phyloP scores from a whole-genome alignment of 2,329 filamentous ascomycete species.

The Apiospora saccharicola region DNA sequence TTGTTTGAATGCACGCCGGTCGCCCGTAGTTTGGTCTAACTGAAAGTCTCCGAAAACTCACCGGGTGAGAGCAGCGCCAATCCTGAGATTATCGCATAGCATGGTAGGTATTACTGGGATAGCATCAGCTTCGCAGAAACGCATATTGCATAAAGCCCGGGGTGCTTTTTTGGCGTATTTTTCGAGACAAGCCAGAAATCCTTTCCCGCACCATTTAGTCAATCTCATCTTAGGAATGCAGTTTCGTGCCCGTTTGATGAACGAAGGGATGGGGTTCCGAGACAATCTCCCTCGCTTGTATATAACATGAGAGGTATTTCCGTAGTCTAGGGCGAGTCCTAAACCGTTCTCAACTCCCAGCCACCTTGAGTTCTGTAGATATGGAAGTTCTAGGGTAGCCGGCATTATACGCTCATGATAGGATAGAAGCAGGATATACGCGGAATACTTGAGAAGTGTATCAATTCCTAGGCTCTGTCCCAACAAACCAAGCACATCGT shows the following conservation, averaged over 20 bases:
- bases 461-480: slow-evolving; percentile 36
- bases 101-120: background rate
- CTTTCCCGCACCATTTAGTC: no score
- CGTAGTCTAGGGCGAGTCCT: background rate
- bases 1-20: background rate
- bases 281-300: background rate
- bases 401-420: background rate
- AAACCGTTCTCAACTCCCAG: no score
- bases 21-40: background rate
- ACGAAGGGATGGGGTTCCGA: background rate
- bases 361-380: no score
- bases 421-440: background rate
- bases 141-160: background rate
- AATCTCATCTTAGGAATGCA: background rate
- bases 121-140: background rate
- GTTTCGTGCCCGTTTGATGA: background rate
- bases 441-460: slow-evolving; percentile 32
- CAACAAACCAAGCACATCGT: slow-evolving; percentile 31
- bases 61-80: background rate
- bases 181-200: no score
- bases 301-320: background rate
- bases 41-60: slow-evolving; percentile 5
- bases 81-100: background rate
- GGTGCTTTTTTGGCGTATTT: background rate
- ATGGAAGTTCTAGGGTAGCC: no score